Percentiles rank a stretch among this genome's conserved stretches.
These are phyloP conservation scores for Boletus insuetus DNA, from an alignment of 768 basidiomycete genomes.

Conservation along the genomic window DNA sequence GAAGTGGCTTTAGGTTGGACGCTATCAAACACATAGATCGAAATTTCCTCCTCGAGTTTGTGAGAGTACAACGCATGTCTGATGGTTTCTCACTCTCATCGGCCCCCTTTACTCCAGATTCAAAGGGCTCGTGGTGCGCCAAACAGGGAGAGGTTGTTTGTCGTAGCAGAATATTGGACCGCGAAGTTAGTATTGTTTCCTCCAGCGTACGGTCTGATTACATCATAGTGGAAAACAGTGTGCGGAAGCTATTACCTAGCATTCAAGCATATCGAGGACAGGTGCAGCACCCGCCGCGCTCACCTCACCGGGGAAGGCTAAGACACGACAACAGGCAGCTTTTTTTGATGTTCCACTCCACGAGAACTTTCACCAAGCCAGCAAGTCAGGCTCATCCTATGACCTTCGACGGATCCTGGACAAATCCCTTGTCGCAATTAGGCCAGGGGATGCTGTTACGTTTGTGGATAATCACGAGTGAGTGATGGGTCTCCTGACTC, in stretches of 20 bases:
- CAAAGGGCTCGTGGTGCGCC: conserved; percentile 45
- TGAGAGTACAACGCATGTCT: conserved; percentile 32
- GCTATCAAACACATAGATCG: conserved; percentile 89
- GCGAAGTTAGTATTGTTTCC: conserved; percentile 45
- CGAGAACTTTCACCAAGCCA: conserved; percentile 76
- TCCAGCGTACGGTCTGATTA: background rate
- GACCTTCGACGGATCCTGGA: conserved; percentile 77
- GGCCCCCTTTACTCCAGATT: conserved; percentile 38
- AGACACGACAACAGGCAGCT: conserved; percentile 51
- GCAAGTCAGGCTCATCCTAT: conserved; percentile 59
- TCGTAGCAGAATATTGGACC: conserved; percentile 82
- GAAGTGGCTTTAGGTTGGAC: conserved; percentile 79
- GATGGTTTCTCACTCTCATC: background rate
- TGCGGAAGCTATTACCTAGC: conserved; percentile 53
- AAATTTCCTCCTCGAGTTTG: conserved; percentile 66
- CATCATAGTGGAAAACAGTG: conserved; percentile 28
- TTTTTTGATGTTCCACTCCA: conserved; percentile 94
- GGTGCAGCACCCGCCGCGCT: conserved; percentile 35
- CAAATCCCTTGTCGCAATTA: conserved; percentile 60
- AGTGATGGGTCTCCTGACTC: conserved; percentile 24
- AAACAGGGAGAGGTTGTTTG: conserved; percentile 54
- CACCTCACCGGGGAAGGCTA: background rate
- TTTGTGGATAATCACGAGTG: conserved; percentile 92
- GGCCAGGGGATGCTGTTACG: conserved; percentile 82
- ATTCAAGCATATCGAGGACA: conserved; percentile 63